Percentiles rank a stretch among this genome's conserved stretches.
These are phyloP conservation scores for Tephrocybe sp. DNA, from an alignment of 768 basidiomycete species.

Conservation along the genomic window DNA sequence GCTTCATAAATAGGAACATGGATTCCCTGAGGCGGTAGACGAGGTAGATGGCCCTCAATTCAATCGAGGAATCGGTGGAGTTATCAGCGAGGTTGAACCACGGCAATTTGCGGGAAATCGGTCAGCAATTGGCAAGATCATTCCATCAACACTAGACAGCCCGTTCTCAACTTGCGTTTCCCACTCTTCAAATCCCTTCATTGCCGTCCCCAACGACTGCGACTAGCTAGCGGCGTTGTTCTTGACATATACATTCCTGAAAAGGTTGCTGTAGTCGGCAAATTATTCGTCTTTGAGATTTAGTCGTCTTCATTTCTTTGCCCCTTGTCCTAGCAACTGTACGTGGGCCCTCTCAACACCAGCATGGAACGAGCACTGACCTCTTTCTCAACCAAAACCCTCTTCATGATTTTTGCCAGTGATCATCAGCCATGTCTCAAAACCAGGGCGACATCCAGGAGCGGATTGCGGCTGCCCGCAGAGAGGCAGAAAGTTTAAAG, in stretches of 20 bases:
- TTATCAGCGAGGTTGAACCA: slow-evolving; percentile 5
- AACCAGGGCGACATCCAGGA: slow-evolving; percentile 83
- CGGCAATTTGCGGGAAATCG: slow-evolving; percentile 22
- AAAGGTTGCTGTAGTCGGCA: slow-evolving; percentile 4
- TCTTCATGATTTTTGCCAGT: not conserved
- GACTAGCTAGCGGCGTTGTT: slow-evolving; percentile 11
- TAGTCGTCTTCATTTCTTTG: slow-evolving; percentile 1
- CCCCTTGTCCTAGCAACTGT: slow-evolving; percentile 12
- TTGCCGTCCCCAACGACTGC: slow-evolving; percentile 23
- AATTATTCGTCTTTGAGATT: not conserved
- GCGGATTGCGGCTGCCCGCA: slow-evolving; percentile 91
- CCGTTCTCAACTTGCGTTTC: slow-evolving; percentile 25
- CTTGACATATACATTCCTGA: slow-evolving; percentile 6
- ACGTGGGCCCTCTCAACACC: slow-evolving; percentile 8
- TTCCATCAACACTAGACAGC: slow-evolving; percentile 22
- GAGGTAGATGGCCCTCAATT: not conserved
- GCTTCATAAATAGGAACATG: not conserved
- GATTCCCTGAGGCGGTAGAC: not conserved
- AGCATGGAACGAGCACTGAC: not conserved
- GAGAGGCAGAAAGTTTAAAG: slow-evolving; percentile 96
- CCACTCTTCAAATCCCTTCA: slow-evolving; percentile 20
- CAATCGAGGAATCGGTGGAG: slow-evolving; percentile 11
- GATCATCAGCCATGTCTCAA: slow-evolving; percentile 60
- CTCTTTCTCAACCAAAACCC: not conserved
- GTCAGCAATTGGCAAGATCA: slow-evolving; percentile 23